Evolutionary conservation across 2,329 filamentous ascomycete species (phyloP).

Genomic region (Tolypocladium nubicola): DNA sequence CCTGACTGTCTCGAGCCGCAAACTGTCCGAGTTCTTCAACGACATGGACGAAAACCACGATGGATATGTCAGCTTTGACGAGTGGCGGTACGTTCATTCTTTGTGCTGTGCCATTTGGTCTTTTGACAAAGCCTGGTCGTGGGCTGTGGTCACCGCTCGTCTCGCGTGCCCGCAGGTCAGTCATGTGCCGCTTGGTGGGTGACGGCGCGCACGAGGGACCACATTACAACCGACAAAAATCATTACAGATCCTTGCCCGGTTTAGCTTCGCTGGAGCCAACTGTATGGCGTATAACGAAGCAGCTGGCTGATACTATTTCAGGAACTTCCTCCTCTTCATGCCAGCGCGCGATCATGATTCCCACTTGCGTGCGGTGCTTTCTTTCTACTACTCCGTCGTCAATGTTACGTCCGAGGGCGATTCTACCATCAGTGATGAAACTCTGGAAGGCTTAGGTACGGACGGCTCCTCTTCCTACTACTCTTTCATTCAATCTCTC

Average conservation of each 20-base stretch:
- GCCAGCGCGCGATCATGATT: conserved; percentile 48
- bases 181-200: conserved; percentile 11
- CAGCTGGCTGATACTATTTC: conserved; percentile 7
- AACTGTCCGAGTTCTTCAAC: conserved; percentile 75
- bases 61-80: conserved; percentile 78
- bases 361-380: conserved; percentile 70
- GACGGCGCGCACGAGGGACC: conserved; percentile 1
- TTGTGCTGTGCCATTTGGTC: neutral
- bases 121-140: neutral
- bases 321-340: conserved; percentile 94
- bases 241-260: neutral
- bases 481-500: conserved; percentile 55
- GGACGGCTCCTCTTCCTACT: conserved; percentile 37
- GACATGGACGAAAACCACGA: conserved; percentile 87
- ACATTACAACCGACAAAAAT: neutral
- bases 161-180: conserved; percentile 8
- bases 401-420: conserved; percentile 85
- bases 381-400: conserved; percentile 87
- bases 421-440: conserved; percentile 85
- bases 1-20: conserved; percentile 64
- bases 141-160: conserved; percentile 4
- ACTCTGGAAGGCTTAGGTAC: conserved; percentile 91
- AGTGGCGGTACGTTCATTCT: conserved; percentile 72
- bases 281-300: neutral
- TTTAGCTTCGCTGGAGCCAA: neutral